Conservation (phyloP, 345 rosid species). For the Cardamine chenopodiifolia region DNA sequence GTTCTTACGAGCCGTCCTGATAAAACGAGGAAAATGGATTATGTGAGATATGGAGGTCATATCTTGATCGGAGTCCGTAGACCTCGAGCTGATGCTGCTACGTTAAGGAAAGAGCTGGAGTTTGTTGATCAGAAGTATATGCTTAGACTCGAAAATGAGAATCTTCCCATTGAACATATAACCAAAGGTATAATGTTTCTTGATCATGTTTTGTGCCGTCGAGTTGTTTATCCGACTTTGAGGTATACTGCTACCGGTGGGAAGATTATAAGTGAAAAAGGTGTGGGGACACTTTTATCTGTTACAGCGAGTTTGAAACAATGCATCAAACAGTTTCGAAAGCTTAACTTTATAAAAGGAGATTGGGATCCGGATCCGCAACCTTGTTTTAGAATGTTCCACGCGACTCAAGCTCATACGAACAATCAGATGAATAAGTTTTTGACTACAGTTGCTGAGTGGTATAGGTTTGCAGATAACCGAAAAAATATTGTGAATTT, state of each 20-base stretch:
- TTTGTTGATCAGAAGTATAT: conserved; percentile 88
- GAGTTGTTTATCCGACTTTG: conserved; percentile 96
- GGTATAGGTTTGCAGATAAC: conserved; percentile 91
- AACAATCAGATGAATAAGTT: conserved; percentile 97
- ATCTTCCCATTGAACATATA: conserved; percentile 89
- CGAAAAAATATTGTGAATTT: conserved; percentile 86
- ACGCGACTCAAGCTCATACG: conserved; percentile 93
- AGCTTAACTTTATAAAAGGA: conserved; percentile 80
- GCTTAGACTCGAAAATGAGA: conserved; percentile 90
- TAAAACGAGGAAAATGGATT: conserved; percentile 92
- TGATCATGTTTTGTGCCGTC: conserved; percentile 91
- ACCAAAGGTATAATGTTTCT: conserved; percentile 98
- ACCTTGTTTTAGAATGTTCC: conserved; percentile 97
- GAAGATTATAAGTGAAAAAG: conserved; percentile 96
- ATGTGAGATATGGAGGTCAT: conserved; percentile 85
- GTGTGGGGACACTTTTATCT: conserved; percentile 92
- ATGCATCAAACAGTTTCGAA: conserved; percentile 91
- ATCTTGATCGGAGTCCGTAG: conserved; percentile 90
- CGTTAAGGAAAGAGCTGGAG: conserved; percentile 89
- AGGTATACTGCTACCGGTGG: conserved; percentile 96
- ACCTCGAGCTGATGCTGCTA: conserved; percentile 93
- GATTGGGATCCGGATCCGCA: conserved; percentile 97
- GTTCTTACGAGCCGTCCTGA: conserved; percentile 99
- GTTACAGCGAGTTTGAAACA: conserved; percentile 96
- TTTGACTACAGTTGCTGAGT: conserved; percentile 81